Evolutionary conservation across 2,329 filamentous ascomycete genomes (phyloP), one percentile per base, ranked within the genome.

Genomic region (Xylariaceae sp.): DNA sequence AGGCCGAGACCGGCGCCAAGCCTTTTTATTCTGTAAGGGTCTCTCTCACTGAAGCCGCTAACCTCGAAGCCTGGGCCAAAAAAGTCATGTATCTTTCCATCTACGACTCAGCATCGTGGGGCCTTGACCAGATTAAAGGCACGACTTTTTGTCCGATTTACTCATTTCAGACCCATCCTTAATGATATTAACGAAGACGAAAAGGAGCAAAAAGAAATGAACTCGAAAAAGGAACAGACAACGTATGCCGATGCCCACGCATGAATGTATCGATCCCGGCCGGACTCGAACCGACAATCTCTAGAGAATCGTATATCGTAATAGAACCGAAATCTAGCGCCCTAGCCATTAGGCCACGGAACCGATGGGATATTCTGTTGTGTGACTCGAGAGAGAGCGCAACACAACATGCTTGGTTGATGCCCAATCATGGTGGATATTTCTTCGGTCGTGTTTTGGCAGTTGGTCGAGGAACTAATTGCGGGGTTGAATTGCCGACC

Each of bases 251-350:
- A n/a, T n/a, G n/a, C 21, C 21, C 21, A 24, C 21, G 11, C 21
- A 24, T 40, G 18, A 41, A 33, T 26, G 19, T 42, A 36, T 23
- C 54, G 54, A 58, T 50, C 46, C 47, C 48, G 46, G 50, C 50
- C 54, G 55, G 55, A 53, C 47, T 57, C 55, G 55, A 58, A 59
- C 55, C 54, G 50, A 50, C 53, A 59, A 57, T 56, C 51, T 59
- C 51, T 50, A 56, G 53, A 57, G 54, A 12, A 43, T 40, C 31
- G 29, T 18, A 28, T 43, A 32, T 40, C 31, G 29, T 18, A 28
- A 42, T 30, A 18, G 15, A 28, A 52, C 56, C 54, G 53, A 59
- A 57, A 59, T 59, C 52, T 59, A 50, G 51, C 53, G 54, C 56
- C 50, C 52, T 59, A 49, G 54, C 52, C 54, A 56, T 59, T 56